Evolutionary conservation across 805 yeast genomes (phyloP).

Genomic region (Cyberlindnera mrakii): DNA sequence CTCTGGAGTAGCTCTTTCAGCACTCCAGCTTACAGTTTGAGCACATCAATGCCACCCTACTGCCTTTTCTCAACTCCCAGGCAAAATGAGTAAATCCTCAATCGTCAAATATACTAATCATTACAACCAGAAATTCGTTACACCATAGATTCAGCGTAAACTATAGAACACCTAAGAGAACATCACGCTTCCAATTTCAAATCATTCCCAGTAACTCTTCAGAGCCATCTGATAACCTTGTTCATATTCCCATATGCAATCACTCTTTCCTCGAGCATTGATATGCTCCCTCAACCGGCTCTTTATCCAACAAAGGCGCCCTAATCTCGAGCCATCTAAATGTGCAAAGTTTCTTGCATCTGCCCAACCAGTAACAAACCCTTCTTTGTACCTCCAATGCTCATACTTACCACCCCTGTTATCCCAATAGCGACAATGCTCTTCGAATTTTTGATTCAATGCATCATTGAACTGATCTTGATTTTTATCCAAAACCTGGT

Average conservation of each 20-base stretch:
- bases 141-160: too few relatives aligned
- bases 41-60: too few relatives aligned
- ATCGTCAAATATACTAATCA: too few relatives aligned
- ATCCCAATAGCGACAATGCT: conserved; percentile 69
- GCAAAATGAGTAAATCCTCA: too few relatives aligned
- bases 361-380: conserved; percentile 67
- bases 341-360: conserved; percentile 67
- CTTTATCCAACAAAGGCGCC: conserved; percentile 67
- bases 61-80: too few relatives aligned
- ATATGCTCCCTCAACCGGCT: conserved; percentile 62
- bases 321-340: conserved; percentile 65
- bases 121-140: too few relatives aligned
- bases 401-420: conserved; percentile 56
- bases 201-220: conserved; percentile 1
- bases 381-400: conserved; percentile 77
- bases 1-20: too few relatives aligned
- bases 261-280: conserved; percentile 45
- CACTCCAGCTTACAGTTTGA: too few relatives aligned
- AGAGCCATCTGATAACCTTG: conserved; percentile 74
- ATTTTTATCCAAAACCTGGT: neutral
- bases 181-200: too few relatives aligned
- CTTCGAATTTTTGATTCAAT: conserved; percentile 30
- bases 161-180: too few relatives aligned
- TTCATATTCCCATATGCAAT: conserved; percentile 80
- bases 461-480: conserved; percentile 35